These are phyloP conservation scores for Mucor irregularis DNA, from an alignment of 371 early-diverging fungal genomes.

Conservation along the genomic window DNA sequence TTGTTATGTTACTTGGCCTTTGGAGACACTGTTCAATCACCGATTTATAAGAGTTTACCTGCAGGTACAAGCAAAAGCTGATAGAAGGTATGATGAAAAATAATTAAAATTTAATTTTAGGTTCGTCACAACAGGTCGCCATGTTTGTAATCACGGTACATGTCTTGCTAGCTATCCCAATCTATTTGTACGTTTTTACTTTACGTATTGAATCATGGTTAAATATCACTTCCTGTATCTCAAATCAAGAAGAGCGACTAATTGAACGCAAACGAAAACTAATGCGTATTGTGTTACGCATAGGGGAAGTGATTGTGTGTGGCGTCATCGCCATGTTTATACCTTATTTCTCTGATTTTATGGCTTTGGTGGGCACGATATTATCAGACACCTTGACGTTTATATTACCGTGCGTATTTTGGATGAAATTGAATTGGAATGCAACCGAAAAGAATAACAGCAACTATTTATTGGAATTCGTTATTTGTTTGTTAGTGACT, in stretches of 20 bases:
- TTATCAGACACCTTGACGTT: constrained; percentile 75
- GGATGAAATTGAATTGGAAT: constrained; percentile 68
- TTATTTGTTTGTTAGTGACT: constrained; percentile 55
- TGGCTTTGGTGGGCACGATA: constrained; percentile 82
- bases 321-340: constrained; percentile 66
- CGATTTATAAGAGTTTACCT: constrained; percentile 76
- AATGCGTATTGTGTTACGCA: constrained; percentile 56
- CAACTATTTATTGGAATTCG: constrained; percentile 41
- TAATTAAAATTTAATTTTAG: constrained; percentile 19
- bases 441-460: constrained; percentile 18
- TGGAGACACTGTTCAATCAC: constrained; percentile 67
- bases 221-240: constrained; percentile 31
- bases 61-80: too few relatives aligned
- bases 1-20: constrained; percentile 78
- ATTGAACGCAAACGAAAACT: constrained; percentile 30
- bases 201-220: constrained; percentile 56
- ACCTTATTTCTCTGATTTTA: constrained; percentile 81
- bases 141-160: constrained; percentile 78
- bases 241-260: constrained; percentile 15
- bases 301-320: constrained; percentile 48
- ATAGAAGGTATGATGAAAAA: not conserved
- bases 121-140: constrained; percentile 62
- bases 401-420: constrained; percentile 79
- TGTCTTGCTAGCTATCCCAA: constrained; percentile 77
- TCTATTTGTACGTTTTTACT: constrained; percentile 80